Base-by-base conservation (phyloP, 2,329 filamentous ascomycete genomes). In the Trichoderma gracile region DNA sequence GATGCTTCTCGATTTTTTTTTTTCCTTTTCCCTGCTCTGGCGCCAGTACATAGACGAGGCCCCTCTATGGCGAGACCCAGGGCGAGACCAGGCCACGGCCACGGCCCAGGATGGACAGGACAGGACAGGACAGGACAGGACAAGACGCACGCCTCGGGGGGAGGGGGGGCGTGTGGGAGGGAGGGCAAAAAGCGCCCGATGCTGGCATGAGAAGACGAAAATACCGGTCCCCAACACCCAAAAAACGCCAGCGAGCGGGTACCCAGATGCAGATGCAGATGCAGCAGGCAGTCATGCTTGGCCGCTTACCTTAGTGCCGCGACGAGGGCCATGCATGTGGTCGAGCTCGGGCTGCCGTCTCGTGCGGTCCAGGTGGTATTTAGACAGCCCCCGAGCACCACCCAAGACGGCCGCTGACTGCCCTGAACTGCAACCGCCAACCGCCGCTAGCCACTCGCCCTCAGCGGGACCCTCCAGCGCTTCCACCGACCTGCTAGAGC, bases 381-480 rank as follows among this genome's bases (percentile, higher is more conserved):
- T 42, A 53, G 49, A 42, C 49, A 52, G 58, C 49, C 33, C 46
- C 57, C 42, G 33, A 60, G 47, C 33, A 52, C 47, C 46, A 49
- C 47, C 47, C 21, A 33, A 17, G 54, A 57, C 25, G 19, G 54
- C 58, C 33, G 53, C 47, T 53, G 58, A 53, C 58, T 53, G 49
- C 49, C 42, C 46, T 60, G 57, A 38, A 60, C 57, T 60, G 57
- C 57, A 54, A 53, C 47, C 49, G 58, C 58, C 58, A 54, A 54
- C 49, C 49, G 58, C 58, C 61, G 57, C 64, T 61, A 62, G 46
- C 58, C 61, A 52, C 64, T 61, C 53, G 46, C 58, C n/a, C 58
- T 62, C 58, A 66, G 62, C 49, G 50, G 33, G 12, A 12, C 55
- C 59, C 68, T 67, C 62, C 55, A 64, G 55, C 53, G 46, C 62